Conservation (phyloP, 2,329 filamentous ascomycete genomes). For the Phialophora macrospora region DNA sequence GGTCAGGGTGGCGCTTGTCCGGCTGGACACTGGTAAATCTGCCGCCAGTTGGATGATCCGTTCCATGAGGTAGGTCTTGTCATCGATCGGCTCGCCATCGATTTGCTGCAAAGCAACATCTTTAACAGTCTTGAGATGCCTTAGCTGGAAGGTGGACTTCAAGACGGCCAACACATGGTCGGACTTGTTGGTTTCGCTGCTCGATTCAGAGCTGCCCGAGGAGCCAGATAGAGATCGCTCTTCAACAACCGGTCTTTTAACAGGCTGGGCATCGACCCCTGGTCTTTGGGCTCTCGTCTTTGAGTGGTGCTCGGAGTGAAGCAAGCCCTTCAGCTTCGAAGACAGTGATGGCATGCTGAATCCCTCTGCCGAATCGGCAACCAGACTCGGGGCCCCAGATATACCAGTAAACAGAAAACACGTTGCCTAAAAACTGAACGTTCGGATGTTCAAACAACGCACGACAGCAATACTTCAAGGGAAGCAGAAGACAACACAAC, state of each 20-base stretch:
- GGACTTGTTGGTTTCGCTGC: constrained; percentile 21
- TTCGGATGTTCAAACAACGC: background rate
- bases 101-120: constrained; percentile 49
- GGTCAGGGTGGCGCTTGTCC: constrained; percentile 49
- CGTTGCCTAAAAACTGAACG: background rate
- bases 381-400: background rate
- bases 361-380: background rate
- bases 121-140: constrained; percentile 50
- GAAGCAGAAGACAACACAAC: background rate
- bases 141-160: constrained; percentile 52
- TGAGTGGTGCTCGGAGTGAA: constrained; percentile 12
- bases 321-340: constrained; percentile 24
- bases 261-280: background rate
- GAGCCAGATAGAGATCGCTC: background rate
- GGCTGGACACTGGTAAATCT: constrained; percentile 46
- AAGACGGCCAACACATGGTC: constrained; percentile 49
- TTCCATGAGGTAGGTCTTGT: constrained; percentile 68
- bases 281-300: constrained; percentile 10
- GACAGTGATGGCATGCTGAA: constrained; percentile 25
- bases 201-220: constrained; percentile 18
- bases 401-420: too few species aligned
- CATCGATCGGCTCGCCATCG: constrained; percentile 62
- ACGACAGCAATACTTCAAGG: background rate
- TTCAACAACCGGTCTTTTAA: background rate
- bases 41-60: constrained; percentile 56